Percentiles rank a stretch among this genome's conserved stretches.
Evolutionary conservation across 2,329 filamentous ascomycete species (phyloP).

Genomic region (Penicillium janthinellum): DNA sequence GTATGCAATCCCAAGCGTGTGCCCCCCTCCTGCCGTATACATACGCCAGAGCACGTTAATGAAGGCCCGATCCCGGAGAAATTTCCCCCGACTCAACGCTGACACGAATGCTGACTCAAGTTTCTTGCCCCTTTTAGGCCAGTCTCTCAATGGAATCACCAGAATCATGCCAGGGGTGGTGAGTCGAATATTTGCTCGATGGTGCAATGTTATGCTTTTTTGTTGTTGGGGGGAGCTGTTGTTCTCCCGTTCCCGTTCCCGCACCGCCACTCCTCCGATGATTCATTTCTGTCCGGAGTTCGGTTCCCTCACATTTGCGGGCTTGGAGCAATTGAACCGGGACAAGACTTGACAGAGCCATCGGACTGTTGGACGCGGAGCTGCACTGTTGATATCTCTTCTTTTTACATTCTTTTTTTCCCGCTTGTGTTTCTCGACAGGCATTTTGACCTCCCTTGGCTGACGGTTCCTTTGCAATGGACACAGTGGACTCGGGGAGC

Average conservation of each 20-base stretch:
- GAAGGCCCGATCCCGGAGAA: background rate
- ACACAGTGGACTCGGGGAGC: constrained; percentile 40
- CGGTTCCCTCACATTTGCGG: background rate
- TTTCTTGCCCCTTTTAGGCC: constrained; percentile 12
- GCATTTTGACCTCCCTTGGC: constrained; percentile 11
- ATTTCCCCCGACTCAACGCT: too few relatives aligned
- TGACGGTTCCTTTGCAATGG: constrained; percentile 33
- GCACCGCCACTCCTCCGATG: constrained; percentile 30
- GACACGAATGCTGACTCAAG: background rate
- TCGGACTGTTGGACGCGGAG: background rate
- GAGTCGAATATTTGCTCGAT: constrained; percentile 28
- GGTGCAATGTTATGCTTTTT: constrained; percentile 22
- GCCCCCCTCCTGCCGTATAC: background rate
- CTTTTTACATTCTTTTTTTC: background rate
- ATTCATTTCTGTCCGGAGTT: constrained; percentile 19
- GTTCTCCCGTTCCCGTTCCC: constrained; percentile 6
- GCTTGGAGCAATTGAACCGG: background rate
- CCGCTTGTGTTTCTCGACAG: background rate
- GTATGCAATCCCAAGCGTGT: constrained; percentile 9
- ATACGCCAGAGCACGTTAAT: background rate
- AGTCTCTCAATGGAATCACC: constrained; percentile 20
- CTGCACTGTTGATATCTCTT: too few relatives aligned
- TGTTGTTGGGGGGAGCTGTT: background rate
- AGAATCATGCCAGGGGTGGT: constrained; percentile 29
- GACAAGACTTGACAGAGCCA: background rate